Conservation (phyloP, 2,329 filamentous ascomycete genomes). For the Penicillium sp. region DNA sequence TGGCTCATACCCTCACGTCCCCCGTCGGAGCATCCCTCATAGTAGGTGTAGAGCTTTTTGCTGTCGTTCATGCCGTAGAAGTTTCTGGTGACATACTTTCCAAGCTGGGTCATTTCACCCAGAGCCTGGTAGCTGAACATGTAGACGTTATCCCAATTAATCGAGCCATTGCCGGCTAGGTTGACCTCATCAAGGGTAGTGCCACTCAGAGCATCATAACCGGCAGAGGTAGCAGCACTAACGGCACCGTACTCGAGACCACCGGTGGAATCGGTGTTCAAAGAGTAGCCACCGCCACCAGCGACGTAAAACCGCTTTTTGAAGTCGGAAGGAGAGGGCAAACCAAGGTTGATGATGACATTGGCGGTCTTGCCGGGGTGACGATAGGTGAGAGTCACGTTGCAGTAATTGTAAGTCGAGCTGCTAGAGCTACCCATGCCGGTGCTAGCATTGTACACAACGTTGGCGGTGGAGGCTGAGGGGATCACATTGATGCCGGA, state of each 20-base stretch:
- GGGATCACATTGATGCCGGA: slow-evolving; percentile 44
- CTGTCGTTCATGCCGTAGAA: slow-evolving; percentile 38
- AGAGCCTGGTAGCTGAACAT: slow-evolving; percentile 49
- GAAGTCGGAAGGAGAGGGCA: slow-evolving; percentile 37
- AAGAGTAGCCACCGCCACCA: slow-evolving; percentile 46
- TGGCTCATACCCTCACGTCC: slow-evolving; percentile 55
- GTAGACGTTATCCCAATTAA: slow-evolving; percentile 34
- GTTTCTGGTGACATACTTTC: slow-evolving; percentile 44
- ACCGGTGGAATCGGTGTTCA: slow-evolving; percentile 39
- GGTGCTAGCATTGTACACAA: slow-evolving; percentile 38
- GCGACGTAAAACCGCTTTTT: slow-evolving; percentile 48
- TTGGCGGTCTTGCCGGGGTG: slow-evolving; percentile 43
- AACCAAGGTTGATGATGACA: slow-evolving; percentile 40
- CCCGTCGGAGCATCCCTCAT: slow-evolving; percentile 56
- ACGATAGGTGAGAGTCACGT: slow-evolving; percentile 44
- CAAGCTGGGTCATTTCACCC: slow-evolving; percentile 51
- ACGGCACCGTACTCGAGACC: slow-evolving; percentile 45
- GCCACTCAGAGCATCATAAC: slow-evolving; percentile 45
- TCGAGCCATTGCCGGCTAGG: slow-evolving; percentile 49
- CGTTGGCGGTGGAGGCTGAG: slow-evolving; percentile 41
- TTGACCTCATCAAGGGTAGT: slow-evolving; percentile 38
- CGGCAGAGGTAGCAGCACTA: slow-evolving; percentile 43
- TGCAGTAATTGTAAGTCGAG: slow-evolving; percentile 36
- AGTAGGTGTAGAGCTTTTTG: slow-evolving; percentile 46
- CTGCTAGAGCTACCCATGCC: slow-evolving; percentile 22